Evolutionary conservation across 2,329 filamentous ascomycete genomes (phyloP).

Genomic region (Pseudocercospora fuligena): DNA sequence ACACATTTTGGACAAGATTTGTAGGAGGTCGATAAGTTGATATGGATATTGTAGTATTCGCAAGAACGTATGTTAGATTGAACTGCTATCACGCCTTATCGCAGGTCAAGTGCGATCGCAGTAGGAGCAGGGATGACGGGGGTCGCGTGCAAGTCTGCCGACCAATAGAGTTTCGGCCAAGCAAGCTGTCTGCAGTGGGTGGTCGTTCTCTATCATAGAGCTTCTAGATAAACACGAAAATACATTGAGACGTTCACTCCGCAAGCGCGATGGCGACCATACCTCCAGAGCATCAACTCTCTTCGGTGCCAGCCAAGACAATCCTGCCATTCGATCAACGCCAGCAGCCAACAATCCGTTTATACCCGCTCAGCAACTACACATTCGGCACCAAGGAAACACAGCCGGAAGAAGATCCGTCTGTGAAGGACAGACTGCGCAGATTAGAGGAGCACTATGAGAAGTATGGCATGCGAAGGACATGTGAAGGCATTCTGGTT

Average conservation of each 20-base stretch:
- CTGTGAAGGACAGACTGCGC: conserved; percentile 88
- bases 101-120: neutral
- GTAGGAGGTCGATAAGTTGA: neutral
- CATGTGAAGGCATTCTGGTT: conserved; percentile 94
- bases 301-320: conserved; percentile 30
- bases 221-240: neutral
- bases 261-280: conserved; percentile 36
- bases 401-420: conserved; percentile 96
- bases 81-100: neutral
- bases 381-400: conserved; percentile 98
- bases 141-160: conserved; percentile 3
- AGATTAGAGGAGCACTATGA: conserved; percentile 95
- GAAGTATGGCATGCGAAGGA: conserved; percentile 92
- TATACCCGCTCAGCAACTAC: conserved; percentile 97
- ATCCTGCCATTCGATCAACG: conserved; percentile 77
- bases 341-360: conserved; percentile 79
- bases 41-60: neutral
- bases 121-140: neutral
- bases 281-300: conserved; percentile 35
- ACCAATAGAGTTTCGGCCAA: conserved; percentile 1
- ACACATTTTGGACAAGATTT: conserved; percentile 34
- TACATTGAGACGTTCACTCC: neutral
- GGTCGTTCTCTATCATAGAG: neutral
- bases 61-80: neutral
- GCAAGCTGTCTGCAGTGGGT: neutral